Evolutionary conservation across 495 filamentous ascomycete species (phyloP).

Genomic region (Chaetomidium leptoderma): DNA sequence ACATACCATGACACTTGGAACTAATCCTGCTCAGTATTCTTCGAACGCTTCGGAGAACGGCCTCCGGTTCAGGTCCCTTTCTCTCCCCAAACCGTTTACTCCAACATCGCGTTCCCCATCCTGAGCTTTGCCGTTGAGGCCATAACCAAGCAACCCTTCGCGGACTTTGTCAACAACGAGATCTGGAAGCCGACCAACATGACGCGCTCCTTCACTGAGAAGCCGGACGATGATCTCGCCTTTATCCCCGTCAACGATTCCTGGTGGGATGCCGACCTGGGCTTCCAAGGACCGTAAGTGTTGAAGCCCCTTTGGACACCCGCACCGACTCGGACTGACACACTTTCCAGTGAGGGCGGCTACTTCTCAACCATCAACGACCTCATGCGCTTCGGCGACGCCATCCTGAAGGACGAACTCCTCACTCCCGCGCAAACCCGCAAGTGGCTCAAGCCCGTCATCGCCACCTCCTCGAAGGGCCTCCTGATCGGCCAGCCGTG

Average conservation of each 20-base stretch:
- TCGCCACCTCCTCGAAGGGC: constrained; percentile 44
- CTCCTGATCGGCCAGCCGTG: constrained; percentile 50
- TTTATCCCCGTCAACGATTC: constrained; percentile 37
- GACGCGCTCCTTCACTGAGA: constrained; percentile 34
- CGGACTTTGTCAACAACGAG: constrained; percentile 26
- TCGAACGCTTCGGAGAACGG: constrained; percentile 33
- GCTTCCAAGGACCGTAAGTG: constrained; percentile 46
- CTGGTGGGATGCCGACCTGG: constrained; percentile 42
- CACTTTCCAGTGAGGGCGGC: constrained; percentile 36
- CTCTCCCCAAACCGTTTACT: constrained; percentile 38
- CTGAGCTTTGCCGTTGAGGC: constrained; percentile 38
- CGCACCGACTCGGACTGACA: constrained; percentile 8
- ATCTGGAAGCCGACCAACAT: constrained; percentile 43
- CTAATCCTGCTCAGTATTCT: constrained; percentile 21
- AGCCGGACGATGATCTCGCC: constrained; percentile 36
- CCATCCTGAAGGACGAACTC: constrained; percentile 46
- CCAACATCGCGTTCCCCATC: constrained; percentile 39
- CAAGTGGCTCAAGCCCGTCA: constrained; percentile 52
- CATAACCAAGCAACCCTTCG: constrained; percentile 33
- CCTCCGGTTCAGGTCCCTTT: constrained; percentile 37
- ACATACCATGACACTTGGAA: background rate
- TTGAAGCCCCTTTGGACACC: background rate
- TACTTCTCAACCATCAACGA: constrained; percentile 53
- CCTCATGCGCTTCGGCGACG: constrained; percentile 45
- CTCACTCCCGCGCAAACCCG: constrained; percentile 44